These are phyloP conservation scores for Parasitella parasitica DNA, from an alignment of 371 early-diverging fungal genomes.

Conservation along the genomic window DNA sequence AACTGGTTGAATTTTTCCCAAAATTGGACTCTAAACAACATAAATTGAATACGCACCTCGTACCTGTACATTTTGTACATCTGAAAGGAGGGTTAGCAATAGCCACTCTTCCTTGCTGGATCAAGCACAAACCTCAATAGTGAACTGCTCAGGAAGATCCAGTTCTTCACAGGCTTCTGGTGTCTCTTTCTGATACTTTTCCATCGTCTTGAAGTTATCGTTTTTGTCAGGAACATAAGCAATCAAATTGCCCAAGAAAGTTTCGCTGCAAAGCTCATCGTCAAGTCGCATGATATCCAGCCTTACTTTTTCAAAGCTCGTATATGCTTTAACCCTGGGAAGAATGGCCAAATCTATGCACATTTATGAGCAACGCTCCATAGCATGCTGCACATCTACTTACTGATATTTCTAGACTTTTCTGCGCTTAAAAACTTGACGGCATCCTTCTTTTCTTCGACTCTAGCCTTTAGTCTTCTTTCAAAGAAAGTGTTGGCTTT, in stretches of 20 bases:
- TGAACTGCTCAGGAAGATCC: slow-evolving; percentile 58
- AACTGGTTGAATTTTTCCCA: slow-evolving; percentile 48
- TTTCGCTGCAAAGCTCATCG: slow-evolving; percentile 45
- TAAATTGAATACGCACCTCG: slow-evolving; percentile 46
- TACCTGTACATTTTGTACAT: slow-evolving; percentile 53
- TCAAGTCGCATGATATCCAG: slow-evolving; percentile 36
- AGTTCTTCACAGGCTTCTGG: slow-evolving; percentile 41
- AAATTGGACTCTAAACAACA: slow-evolving; percentile 50
- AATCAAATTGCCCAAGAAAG: slow-evolving; percentile 47
- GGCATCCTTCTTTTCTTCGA: slow-evolving; percentile 40
- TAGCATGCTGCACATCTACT: background rate
- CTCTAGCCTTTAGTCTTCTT: slow-evolving; percentile 30
- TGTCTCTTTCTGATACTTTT: slow-evolving; percentile 42
- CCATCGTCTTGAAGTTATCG: slow-evolving; percentile 47
- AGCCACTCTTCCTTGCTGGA: background rate
- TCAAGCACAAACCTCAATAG: slow-evolving; percentile 27
- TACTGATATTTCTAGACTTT: slow-evolving; percentile 43
- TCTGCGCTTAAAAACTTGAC: slow-evolving; percentile 42
- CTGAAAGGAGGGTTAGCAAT: slow-evolving; percentile 16
- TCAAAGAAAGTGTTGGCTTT: slow-evolving; percentile 43
- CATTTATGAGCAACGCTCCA: background rate
- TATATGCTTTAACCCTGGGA: slow-evolving; percentile 31
- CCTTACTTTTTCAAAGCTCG: slow-evolving; percentile 37
- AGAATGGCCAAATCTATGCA: slow-evolving; percentile 42
- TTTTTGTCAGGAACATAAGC: slow-evolving; percentile 37